phyloP scores from a whole-genome alignment of 2,329 filamentous ascomycete species.

The Epichloe scottii region DNA sequence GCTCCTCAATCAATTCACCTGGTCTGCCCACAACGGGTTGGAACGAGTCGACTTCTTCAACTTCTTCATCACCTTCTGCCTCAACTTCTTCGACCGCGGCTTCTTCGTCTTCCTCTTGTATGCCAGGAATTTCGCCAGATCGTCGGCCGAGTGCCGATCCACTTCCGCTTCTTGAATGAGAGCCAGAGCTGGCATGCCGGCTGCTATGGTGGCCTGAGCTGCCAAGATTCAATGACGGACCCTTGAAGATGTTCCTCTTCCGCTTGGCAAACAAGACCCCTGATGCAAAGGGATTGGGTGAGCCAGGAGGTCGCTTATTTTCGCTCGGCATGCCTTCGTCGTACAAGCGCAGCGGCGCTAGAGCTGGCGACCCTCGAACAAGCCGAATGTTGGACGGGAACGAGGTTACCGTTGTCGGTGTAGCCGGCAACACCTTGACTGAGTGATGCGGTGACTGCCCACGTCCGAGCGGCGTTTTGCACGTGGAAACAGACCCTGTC shows the following conservation, averaged over 20 bases:
- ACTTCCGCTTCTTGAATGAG: constrained; percentile 47
- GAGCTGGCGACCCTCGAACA: constrained; percentile 47
- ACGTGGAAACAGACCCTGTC: constrained; percentile 58
- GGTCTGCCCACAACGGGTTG: constrained; percentile 34
- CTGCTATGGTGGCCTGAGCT: constrained; percentile 21
- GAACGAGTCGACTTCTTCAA: constrained; percentile 49
- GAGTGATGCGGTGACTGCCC: constrained; percentile 74
- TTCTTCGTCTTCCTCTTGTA: constrained; percentile 52
- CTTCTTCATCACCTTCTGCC: constrained; percentile 30
- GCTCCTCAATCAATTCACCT: constrained; percentile 33
- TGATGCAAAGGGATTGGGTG: constrained; percentile 45
- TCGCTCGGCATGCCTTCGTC: constrained; percentile 44
- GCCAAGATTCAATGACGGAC: constrained; percentile 52
- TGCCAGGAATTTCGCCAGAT: constrained; percentile 59
- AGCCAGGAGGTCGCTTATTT: constrained; percentile 28
- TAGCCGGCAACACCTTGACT: constrained; percentile 89
- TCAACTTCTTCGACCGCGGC: constrained; percentile 27
- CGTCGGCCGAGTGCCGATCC: constrained; percentile 49
- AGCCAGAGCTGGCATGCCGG: constrained; percentile 26
- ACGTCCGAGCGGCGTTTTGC: constrained; percentile 50
- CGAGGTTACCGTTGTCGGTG: constrained; percentile 58
- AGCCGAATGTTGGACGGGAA: constrained; percentile 83
- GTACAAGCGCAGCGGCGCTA: constrained; percentile 38
- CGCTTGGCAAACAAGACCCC: constrained; percentile 69
- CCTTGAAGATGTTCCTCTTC: constrained; percentile 73